phyloP scores from a whole-genome alignment of 2,329 filamentous ascomycete species.

The Diaporthe sp. region DNA sequence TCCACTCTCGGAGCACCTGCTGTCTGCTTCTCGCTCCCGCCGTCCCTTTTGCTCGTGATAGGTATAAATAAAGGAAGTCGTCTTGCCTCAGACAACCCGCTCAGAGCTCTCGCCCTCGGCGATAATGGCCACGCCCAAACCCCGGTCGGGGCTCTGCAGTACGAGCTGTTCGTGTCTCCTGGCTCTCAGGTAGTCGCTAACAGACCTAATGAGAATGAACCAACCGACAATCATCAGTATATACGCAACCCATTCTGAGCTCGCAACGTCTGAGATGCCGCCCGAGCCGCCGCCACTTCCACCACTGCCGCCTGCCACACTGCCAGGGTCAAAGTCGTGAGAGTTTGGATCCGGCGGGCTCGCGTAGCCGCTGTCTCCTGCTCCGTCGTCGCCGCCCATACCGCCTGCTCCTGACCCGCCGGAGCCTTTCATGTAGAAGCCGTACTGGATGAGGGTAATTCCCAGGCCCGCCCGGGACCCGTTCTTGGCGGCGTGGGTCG shows the following conservation, averaged over 20 bases:
- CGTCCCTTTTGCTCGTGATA: background rate
- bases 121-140: conserved; percentile 86
- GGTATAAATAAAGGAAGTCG: background rate
- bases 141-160: conserved; percentile 91
- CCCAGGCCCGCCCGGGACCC: conserved; percentile 94
- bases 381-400: conserved; percentile 54
- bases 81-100: conserved; percentile 73
- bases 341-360: conserved; percentile 89
- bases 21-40: background rate
- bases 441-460: conserved; percentile 95
- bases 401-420: conserved; percentile 52
- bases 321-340: conserved; percentile 86
- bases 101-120: conserved; percentile 87
- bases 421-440: conserved; percentile 90
- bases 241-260: conserved; percentile 91
- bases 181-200: conserved; percentile 90
- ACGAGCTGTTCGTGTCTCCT: conserved; percentile 94
- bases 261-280: conserved; percentile 71
- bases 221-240: conserved; percentile 96
- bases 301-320: conserved; percentile 64
- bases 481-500: conserved; percentile 97
- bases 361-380: conserved; percentile 69
- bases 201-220: conserved; percentile 96
- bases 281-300: conserved; percentile 53
- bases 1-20: background rate